A percentile compares a stretch with the other conserved stretches of the same genome.
Conservation (phyloP, 257 asterid genomes). For the Solanum gracilifrons region DNA sequence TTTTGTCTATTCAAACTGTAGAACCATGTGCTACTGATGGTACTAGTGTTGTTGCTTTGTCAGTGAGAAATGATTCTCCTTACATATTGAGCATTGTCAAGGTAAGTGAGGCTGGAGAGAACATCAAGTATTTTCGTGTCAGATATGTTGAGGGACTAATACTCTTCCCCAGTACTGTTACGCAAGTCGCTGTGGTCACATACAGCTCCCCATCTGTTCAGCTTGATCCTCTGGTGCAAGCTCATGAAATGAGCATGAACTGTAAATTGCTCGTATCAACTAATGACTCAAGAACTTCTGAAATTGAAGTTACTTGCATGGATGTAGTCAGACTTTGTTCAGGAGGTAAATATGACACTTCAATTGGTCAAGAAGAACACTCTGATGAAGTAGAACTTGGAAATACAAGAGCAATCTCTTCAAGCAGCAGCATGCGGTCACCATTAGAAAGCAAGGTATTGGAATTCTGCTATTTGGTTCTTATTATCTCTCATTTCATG, state of each 20-base stretch:
- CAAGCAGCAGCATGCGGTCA: constrained; percentile 15
- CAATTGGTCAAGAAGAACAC: constrained; percentile 20
- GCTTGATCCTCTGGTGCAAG: constrained; percentile 5
- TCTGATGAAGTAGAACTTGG: constrained; percentile 12
- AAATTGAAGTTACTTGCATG: constrained; percentile 46
- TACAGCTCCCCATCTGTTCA: constrained; percentile 13
- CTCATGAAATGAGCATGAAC: constrained; percentile 13
- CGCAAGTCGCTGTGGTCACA: constrained; percentile 54
- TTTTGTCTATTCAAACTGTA: constrained; percentile 34
- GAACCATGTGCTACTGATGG: constrained; percentile 31
- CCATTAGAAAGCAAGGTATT: constrained; percentile 22
- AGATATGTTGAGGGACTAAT: constrained; percentile 55
- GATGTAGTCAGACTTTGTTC: constrained; percentile 36
- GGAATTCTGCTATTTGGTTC: constrained; percentile 2
- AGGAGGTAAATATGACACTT: constrained; percentile 19
- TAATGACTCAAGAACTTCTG: constrained; percentile 50
- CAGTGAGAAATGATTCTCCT: constrained; percentile 43
- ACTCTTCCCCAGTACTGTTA: constrained; percentile 50
- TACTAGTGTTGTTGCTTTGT: constrained; percentile 24
- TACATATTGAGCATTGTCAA: constrained; percentile 33
- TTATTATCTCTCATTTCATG: not conserved
- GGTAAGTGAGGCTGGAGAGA: constrained; percentile 34
- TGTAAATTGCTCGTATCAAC: constrained; percentile 46
- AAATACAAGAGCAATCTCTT: constrained; percentile 10
- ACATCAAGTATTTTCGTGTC: constrained; percentile 24